These are phyloP conservation scores for Articulospora tetracladia DNA, from an alignment of 495 filamentous ascomycete species.

Conservation along the genomic window DNA sequence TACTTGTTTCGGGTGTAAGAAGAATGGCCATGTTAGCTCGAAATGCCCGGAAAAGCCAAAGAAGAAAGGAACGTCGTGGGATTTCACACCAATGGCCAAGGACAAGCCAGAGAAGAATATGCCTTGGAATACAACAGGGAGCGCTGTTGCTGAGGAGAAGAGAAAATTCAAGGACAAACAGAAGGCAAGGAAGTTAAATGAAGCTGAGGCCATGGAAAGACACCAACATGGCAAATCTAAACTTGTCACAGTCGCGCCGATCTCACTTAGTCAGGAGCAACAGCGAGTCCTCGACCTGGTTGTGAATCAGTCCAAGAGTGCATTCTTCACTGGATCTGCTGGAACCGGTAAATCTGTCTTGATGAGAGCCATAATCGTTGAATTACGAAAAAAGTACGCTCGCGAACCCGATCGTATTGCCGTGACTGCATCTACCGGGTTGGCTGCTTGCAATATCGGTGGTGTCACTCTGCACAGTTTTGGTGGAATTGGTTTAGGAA, in stretches of 20 bases:
- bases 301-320: slow-evolving; percentile 70
- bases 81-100: slow-evolving; percentile 35
- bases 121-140: slow-evolving; percentile 79
- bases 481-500: slow-evolving; percentile 90
- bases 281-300: slow-evolving; percentile 77
- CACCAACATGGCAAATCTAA: slow-evolving; percentile 28
- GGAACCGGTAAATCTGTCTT: slow-evolving; percentile 97
- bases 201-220: slow-evolving; percentile 29
- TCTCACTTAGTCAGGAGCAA: slow-evolving; percentile 84
- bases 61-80: background rate
- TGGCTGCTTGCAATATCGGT: slow-evolving; percentile 95
- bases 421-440: slow-evolving; percentile 91
- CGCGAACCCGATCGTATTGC: slow-evolving; percentile 78
- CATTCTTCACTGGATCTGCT: slow-evolving; percentile 97
- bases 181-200: slow-evolving; percentile 44
- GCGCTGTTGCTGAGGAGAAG: slow-evolving; percentile 77
- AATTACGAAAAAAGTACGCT: slow-evolving; percentile 69
- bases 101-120: slow-evolving; percentile 29
- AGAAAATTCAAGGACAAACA: slow-evolving; percentile 67
- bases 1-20: slow-evolving; percentile 16
- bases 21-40: slow-evolving; percentile 4
- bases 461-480: slow-evolving; percentile 96
- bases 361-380: slow-evolving; percentile 82
- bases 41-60: slow-evolving; percentile 12
- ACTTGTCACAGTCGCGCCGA: slow-evolving; percentile 32